phyloP scores from a whole-genome alignment of 805 yeast species.

The Brettanomyces bruxellensis region DNA sequence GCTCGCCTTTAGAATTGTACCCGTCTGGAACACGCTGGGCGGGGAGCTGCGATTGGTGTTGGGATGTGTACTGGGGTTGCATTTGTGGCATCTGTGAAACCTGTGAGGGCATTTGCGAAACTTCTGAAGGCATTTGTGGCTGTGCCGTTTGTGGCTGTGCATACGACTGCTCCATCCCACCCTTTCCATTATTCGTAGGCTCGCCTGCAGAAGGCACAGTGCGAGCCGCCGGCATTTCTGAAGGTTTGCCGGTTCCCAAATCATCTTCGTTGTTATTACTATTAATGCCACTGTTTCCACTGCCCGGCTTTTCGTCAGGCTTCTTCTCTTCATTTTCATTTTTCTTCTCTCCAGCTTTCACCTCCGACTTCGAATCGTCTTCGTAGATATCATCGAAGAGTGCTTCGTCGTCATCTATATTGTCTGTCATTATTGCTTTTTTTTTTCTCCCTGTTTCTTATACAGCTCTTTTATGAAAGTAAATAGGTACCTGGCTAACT shows the following conservation, averaged over 20 bases:
- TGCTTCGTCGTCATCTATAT: conserved; percentile 86
- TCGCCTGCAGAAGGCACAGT: background rate
- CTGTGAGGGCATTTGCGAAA: conserved; percentile 12
- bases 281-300: conserved; percentile 1
- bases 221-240: conserved; percentile 3
- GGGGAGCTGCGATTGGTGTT: conserved; percentile 11
- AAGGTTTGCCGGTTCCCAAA: background rate
- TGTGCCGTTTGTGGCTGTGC: conserved; percentile 7
- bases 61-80: conserved; percentile 7
- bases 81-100: background rate
- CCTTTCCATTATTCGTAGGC: background rate
- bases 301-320: background rate
- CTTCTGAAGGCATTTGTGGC: background rate
- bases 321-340: background rate
- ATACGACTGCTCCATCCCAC: conserved; percentile 3
- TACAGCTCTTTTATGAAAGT: background rate
- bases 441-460: background rate
- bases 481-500: background rate
- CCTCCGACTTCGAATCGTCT: conserved; percentile 19
- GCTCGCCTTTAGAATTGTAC: background rate
- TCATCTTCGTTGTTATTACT: conserved; percentile 1
- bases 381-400: conserved; percentile 84
- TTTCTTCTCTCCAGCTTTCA: conserved; percentile 4
- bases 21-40: background rate
- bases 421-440: conserved; percentile 6